Evolutionary conservation across 345 rosid species (phyloP).

Genomic region (Aquilaria sinensis): DNA sequence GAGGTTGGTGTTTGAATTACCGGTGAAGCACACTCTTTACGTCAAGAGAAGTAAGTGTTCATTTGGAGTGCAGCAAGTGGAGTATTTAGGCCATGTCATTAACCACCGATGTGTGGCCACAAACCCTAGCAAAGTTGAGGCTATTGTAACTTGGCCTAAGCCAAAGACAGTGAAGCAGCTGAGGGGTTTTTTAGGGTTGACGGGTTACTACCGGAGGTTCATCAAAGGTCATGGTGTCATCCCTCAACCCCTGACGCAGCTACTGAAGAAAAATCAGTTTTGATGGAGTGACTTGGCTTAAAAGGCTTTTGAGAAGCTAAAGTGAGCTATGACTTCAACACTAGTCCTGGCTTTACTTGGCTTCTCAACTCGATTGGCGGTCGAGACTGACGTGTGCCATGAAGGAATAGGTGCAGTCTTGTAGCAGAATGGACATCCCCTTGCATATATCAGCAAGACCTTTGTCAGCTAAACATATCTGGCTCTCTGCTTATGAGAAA

Average conservation of each 20-base stretch:
- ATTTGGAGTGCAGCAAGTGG: not conserved
- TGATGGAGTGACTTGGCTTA: not conserved
- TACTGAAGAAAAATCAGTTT: not conserved
- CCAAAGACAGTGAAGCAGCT: not conserved
- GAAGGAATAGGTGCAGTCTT: not conserved
- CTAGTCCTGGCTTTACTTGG: not conserved
- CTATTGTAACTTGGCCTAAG: not conserved
- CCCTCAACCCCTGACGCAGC: not conserved
- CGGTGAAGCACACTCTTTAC: not conserved
- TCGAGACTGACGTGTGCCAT: not conserved
- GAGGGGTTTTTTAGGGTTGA: not conserved
- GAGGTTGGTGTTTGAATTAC: not conserved
- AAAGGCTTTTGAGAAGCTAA: not conserved
- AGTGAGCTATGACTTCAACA: not conserved
- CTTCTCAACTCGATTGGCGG: not conserved
- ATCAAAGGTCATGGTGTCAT: not conserved
- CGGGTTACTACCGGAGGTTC: not conserved
- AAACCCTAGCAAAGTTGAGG: not conserved
- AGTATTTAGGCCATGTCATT: not conserved
- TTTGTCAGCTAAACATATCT: not conserved
- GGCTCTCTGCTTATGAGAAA: not conserved
- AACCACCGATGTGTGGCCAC: not conserved
- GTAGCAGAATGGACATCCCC: not conserved
- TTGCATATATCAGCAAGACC: not conserved
- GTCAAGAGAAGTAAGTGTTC: not conserved